These are phyloP conservation scores for Colletotrichum phormii DNA, from an alignment of 2,329 filamentous ascomycete species.

Conservation along the genomic window DNA sequence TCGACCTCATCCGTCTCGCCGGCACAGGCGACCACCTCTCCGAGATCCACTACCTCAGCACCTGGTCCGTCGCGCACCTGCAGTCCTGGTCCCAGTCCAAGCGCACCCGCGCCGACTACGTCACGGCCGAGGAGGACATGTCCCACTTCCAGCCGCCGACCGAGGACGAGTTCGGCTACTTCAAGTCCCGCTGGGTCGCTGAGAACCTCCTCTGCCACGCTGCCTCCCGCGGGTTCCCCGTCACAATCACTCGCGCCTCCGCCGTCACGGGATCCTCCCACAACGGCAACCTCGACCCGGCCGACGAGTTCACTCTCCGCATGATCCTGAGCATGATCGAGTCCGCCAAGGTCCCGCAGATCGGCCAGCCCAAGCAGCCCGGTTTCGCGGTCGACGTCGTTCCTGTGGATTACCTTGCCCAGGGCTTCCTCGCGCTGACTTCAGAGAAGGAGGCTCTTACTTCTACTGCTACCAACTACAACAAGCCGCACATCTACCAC, in stretches of 20 bases:
- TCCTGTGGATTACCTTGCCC: conserved; percentile 41
- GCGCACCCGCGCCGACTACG: conserved; percentile 35
- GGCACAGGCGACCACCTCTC: conserved; percentile 38
- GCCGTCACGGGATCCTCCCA: conserved; percentile 23
- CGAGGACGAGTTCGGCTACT: conserved; percentile 42
- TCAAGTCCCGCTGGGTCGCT: conserved; percentile 44
- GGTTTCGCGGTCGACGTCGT: conserved; percentile 41
- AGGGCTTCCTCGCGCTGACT: neutral
- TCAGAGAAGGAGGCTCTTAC: neutral
- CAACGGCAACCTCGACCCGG: conserved; percentile 32
- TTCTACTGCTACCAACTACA: conserved; percentile 14
- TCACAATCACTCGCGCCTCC: conserved; percentile 38
- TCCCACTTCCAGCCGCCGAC: conserved; percentile 41
- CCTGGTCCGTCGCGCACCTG: conserved; percentile 43
- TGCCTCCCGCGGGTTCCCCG: conserved; percentile 41
- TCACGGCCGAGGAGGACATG: conserved; percentile 39
- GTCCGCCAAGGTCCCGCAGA: conserved; percentile 40
- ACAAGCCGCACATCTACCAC: conserved; percentile 39
- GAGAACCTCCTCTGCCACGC: conserved; percentile 42
- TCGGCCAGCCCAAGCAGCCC: conserved; percentile 38
- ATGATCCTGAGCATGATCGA: conserved; percentile 41
- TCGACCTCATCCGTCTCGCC: conserved; percentile 40
- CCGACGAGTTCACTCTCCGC: conserved; percentile 41
- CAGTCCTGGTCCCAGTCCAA: conserved; percentile 41
- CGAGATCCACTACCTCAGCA: conserved; percentile 42